Base-by-base conservation (phyloP, 768 basidiomycete genomes). In the Lentinula raphanica region DNA sequence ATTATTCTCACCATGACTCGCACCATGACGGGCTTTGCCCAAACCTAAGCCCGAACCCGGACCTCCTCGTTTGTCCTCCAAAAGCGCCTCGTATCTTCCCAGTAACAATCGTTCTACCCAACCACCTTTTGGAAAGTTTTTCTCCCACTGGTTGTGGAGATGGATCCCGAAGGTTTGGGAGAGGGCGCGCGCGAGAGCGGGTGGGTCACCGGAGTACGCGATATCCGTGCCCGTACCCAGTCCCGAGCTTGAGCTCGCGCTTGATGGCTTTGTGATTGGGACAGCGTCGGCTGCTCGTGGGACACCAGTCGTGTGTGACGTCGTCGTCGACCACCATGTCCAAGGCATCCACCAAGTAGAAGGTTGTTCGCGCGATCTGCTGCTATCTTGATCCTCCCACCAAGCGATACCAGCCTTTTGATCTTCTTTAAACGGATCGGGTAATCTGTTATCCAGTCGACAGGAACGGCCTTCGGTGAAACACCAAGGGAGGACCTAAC, bases 91-190 rank as follows among this genome's bases (percentile, higher is more conserved):
- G 62, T 89, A 89, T 66, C 76, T 75, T 62, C 71, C 74, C 68
- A 95, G 69, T 62, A 98, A 71, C 63, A 97, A 65, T 65, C 90
- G 76, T 58, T 91, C 85, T 5, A 99, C 86, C 95, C 95, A 98
- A 0, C 96, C 96, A 2, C 75, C 82, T 17, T 69, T 67, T 0
- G 96, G 94, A 68, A 89, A 98, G 50, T 72, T 71, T 76, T 94
- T 97, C 54, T 88, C 82, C 95, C 96, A 98, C 71, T 94, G 94
- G 71, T 98, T 97, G 70, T 98, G 96, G 65, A 98, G 68, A 72
- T 98, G 96, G 35, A 98, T 81, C 0, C 86, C 82, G 74, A 96
- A 99, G 12, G 96, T 80, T 59, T 89, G 86, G 15, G 75, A 71
- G 28, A 95, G 71, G 58, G 77, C 80, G 61, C 75, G 64, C 67